Evolutionary conservation across 2,329 filamentous ascomycete genomes (phyloP).

Genomic region (Pezicula radicicola): DNA sequence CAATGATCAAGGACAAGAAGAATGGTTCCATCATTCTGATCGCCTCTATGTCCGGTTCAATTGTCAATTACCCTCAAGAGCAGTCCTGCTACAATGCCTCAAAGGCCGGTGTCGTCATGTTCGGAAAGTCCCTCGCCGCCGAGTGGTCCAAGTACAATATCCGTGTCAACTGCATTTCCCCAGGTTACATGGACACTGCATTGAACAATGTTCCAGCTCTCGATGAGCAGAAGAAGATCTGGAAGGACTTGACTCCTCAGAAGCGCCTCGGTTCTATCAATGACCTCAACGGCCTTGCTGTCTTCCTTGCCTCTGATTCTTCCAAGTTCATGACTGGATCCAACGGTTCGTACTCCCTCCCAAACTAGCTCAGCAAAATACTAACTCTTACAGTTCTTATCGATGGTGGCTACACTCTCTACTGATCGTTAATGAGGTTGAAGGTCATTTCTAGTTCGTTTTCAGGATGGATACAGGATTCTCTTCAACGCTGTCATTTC

Average conservation of each 20-base stretch:
- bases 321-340: constrained; percentile 75
- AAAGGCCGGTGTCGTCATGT: constrained; percentile 76
- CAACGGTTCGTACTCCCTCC: constrained; percentile 64
- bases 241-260: constrained; percentile 72
- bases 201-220: constrained; percentile 75
- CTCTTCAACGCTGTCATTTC: too few relatives aligned
- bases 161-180: constrained; percentile 80
- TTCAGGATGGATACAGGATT: too few relatives aligned
- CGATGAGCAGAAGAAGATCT: constrained; percentile 79
- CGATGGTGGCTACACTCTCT: constrained; percentile 29
- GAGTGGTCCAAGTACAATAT: constrained; percentile 83
- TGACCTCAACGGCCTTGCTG: constrained; percentile 74
- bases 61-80: constrained; percentile 85
- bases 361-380: too few relatives aligned
- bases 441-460: too few relatives aligned
- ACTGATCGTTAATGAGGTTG: constrained; percentile 21
- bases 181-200: constrained; percentile 84
- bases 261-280: constrained; percentile 69
- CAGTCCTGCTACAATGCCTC: constrained; percentile 82
- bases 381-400: constrained; percentile 16
- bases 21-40: constrained; percentile 73
- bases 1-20: constrained; percentile 71
- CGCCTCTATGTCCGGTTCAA: constrained; percentile 77
- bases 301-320: constrained; percentile 72
- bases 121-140: constrained; percentile 76